Evolutionary conservation across 1,139 yeast genomes (phyloP).

Genomic region (Geotrichum restrictum): DNA sequence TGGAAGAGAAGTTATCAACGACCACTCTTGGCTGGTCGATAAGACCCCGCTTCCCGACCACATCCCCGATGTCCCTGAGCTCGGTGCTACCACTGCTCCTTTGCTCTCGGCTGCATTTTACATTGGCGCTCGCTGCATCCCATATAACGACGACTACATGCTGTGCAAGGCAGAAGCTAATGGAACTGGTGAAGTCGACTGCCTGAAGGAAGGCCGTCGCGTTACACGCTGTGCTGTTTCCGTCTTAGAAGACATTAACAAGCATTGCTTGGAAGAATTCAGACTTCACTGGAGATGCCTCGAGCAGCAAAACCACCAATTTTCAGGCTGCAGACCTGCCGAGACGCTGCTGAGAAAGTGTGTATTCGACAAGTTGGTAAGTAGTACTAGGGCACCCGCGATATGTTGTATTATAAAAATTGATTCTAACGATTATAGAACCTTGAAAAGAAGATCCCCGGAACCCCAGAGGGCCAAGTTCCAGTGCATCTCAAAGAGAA

Average conservation of each 20-base stretch:
- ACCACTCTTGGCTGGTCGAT: conserved; percentile 37
- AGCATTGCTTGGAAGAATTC: conserved; percentile 74
- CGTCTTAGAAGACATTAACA: conserved; percentile 69
- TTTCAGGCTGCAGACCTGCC: conserved; percentile 74
- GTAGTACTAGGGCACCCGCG: no score
- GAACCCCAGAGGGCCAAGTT: conserved; percentile 48
- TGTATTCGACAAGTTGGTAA: conserved; percentile 60
- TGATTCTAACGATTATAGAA: conserved; percentile 30
- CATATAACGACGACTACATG: conserved; percentile 85
- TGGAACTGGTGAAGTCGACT: conserved; percentile 66
- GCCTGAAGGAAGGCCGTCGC: conserved; percentile 82
- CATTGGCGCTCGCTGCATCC: conserved; percentile 75
- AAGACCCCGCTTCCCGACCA: conserved; percentile 61
- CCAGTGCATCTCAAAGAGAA: conserved; percentile 66
- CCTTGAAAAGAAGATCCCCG: conserved; percentile 70
- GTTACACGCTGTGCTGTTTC: conserved; percentile 85
- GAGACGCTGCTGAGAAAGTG: conserved; percentile 73
- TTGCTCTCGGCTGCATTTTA: conserved; percentile 72
- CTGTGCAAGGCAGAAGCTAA: conserved; percentile 70
- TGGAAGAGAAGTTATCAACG: conserved; percentile 30
- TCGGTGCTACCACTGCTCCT: conserved; percentile 88
- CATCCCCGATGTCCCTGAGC: conserved; percentile 77
- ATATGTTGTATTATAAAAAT: background rate
- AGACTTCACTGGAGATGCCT: conserved; percentile 79
- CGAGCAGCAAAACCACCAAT: conserved; percentile 73